Evolutionary conservation across 2,329 filamentous ascomycete genomes (phyloP).

Genomic region (Colletotrichum theobromicola): DNA sequence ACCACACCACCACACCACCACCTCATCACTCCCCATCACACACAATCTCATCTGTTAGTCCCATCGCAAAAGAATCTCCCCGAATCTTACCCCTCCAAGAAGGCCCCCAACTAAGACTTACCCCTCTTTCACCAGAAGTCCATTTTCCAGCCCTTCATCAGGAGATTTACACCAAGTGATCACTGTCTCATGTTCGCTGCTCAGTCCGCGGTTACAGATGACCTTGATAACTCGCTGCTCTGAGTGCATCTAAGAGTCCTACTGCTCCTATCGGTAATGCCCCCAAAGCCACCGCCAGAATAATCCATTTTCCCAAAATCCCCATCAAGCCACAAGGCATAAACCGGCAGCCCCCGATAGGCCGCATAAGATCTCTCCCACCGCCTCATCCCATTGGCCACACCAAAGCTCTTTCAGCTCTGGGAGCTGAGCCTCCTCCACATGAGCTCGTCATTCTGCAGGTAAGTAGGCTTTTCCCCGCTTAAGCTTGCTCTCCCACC

Average conservation of each 20-base stretch:
- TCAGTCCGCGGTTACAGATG: background rate
- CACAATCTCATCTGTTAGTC: background rate
- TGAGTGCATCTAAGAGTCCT: background rate
- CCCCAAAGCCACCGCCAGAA: background rate
- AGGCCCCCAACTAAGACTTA: background rate
- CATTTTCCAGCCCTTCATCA: background rate
- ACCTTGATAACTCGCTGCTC: background rate
- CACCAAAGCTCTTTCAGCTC: background rate
- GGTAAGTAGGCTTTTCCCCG: background rate
- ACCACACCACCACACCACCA: background rate
- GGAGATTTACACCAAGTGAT: background rate
- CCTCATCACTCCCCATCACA: background rate
- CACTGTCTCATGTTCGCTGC: background rate
- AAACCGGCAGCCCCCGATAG: background rate
- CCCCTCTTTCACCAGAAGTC: background rate
- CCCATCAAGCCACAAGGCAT: background rate
- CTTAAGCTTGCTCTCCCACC: background rate
- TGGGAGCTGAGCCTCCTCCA: conserved; percentile 4
- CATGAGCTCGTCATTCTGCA: background rate
- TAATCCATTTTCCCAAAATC: background rate
- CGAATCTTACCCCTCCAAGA: background rate
- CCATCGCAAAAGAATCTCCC: background rate
- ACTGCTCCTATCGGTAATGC: background rate
- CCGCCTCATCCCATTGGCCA: background rate
- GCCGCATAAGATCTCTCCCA: background rate